Evolutionary conservation across 805 yeast genomes (phyloP).

Genomic region (Lachancea sp.): DNA sequence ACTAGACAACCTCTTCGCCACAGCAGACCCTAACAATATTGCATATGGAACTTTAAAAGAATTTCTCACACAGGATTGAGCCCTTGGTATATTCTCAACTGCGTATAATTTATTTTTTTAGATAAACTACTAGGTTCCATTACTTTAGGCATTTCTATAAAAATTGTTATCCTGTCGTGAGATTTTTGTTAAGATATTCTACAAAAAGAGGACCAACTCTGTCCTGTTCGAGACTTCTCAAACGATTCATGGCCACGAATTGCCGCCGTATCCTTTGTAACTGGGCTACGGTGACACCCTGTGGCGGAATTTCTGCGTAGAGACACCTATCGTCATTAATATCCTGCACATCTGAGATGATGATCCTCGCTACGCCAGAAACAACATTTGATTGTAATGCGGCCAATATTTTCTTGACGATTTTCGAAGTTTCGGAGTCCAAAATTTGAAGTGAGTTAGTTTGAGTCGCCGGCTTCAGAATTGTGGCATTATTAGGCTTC

Average conservation of each 20-base stretch:
- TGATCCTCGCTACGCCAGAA: slow-evolving; percentile 41
- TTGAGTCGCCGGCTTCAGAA: slow-evolving; percentile 71
- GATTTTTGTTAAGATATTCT: slow-evolving; percentile 65
- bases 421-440: slow-evolving; percentile 62
- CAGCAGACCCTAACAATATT: slow-evolving; percentile 12
- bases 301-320: slow-evolving; percentile 56
- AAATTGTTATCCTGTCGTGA: slow-evolving; percentile 25
- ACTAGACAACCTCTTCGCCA: slow-evolving; percentile 15
- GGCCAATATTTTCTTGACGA: slow-evolving; percentile 56
- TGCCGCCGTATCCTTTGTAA: slow-evolving; percentile 79
- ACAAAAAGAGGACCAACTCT: slow-evolving; percentile 69
- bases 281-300: slow-evolving; percentile 61
- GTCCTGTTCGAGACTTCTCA: slow-evolving; percentile 64
- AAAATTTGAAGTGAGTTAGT: slow-evolving; percentile 71
- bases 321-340: slow-evolving; percentile 36
- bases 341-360: slow-evolving; percentile 36
- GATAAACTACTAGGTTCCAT: background rate
- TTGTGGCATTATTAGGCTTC: slow-evolving; percentile 79
- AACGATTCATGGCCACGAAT: slow-evolving; percentile 71
- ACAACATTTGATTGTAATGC: slow-evolving; percentile 31
- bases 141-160: background rate
- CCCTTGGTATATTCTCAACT: background rate
- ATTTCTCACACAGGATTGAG: background rate
- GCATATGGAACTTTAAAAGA: slow-evolving; percentile 11
- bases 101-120: too few species aligned